These are phyloP conservation scores for Cyathus striatus DNA, from an alignment of 768 basidiomycete species.

Conservation along the genomic window DNA sequence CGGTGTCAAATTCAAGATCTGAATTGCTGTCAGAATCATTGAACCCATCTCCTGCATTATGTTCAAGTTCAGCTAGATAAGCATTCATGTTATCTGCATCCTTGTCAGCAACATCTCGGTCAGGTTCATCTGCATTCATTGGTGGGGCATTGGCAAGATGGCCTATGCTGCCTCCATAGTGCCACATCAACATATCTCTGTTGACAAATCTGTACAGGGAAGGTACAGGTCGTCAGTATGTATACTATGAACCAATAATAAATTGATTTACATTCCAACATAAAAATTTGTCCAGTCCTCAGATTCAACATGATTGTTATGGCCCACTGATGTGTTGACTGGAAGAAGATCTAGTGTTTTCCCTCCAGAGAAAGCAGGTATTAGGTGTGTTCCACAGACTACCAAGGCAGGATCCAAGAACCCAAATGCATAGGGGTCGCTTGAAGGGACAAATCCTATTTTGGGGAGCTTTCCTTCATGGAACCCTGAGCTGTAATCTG, in stretches of 20 bases:
- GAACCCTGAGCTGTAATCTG: too few species aligned
- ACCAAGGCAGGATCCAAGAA: not conserved
- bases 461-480: too few species aligned
- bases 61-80: too few species aligned
- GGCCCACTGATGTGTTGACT: not conserved
- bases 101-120: too few species aligned
- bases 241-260: not conserved
- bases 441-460: slow-evolving; percentile 13
- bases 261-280: not conserved
- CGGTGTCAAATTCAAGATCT: too few species aligned
- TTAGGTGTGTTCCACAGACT: not conserved
- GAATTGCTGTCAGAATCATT: too few species aligned
- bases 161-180: slow-evolving; percentile 16
- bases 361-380: not conserved
- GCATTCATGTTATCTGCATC: not conserved
- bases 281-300: not conserved
- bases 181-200: slow-evolving; percentile 21
- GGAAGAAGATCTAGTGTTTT: not conserved
- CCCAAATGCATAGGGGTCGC: not conserved
- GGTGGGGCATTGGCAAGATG: too few species aligned
- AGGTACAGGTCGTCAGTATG: too few species aligned
- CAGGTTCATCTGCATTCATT: not conserved
- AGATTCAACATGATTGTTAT: not conserved
- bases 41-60: too few species aligned
- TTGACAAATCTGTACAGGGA: slow-evolving; percentile 13